Conservation (phyloP, 2,329 filamentous ascomycete genomes). For the Neodidymelliopsis sp. region DNA sequence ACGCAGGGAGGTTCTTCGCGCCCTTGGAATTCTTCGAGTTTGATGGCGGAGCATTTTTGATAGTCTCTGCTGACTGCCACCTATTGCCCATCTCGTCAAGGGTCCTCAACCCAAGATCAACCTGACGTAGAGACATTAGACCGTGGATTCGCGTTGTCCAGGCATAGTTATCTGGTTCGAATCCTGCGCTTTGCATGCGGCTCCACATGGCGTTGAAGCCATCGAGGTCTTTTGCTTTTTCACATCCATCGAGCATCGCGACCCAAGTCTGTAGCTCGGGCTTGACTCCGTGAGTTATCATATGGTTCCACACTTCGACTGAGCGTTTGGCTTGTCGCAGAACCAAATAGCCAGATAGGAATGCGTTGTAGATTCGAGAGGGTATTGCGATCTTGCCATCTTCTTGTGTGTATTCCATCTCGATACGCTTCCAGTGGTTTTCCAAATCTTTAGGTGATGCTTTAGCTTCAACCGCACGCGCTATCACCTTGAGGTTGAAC, state of each 20-base stretch:
- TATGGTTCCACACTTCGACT: constrained; percentile 65
- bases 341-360: constrained; percentile 58
- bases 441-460: constrained; percentile 27
- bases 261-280: constrained; percentile 74
- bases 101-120: constrained; percentile 66
- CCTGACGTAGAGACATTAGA: constrained; percentile 64
- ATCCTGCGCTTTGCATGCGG: constrained; percentile 64
- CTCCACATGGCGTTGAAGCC: constrained; percentile 73
- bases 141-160: constrained; percentile 77
- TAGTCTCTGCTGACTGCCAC: constrained; percentile 59
- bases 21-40: constrained; percentile 18
- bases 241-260: constrained; percentile 75
- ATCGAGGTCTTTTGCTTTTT: constrained; percentile 63
- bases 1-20: constrained; percentile 15
- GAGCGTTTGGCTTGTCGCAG: constrained; percentile 54
- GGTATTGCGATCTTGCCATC: constrained; percentile 32
- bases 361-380: constrained; percentile 50
- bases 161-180: constrained; percentile 68
- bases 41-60: constrained; percentile 18
- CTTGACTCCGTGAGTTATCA: constrained; percentile 61
- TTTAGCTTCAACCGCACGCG: constrained; percentile 29
- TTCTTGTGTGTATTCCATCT: constrained; percentile 24
- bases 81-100: constrained; percentile 70
- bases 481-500: constrained; percentile 38
- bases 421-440: constrained; percentile 32